phyloP scores from a whole-genome alignment of 2,329 filamentous ascomycete species.

The Venturia oleaginea region DNA sequence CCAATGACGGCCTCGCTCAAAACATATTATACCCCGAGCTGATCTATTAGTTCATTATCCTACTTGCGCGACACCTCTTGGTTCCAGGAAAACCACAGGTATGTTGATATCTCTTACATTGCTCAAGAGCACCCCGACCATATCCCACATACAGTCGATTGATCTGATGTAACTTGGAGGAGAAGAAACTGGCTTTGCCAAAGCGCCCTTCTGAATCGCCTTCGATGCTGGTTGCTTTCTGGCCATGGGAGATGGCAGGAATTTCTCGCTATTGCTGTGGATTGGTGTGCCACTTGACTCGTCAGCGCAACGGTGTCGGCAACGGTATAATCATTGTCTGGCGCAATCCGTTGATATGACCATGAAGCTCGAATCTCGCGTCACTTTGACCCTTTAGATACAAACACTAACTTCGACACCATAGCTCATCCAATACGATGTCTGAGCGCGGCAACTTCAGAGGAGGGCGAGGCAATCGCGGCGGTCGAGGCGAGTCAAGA shows the following conservation, averaged over 20 bases:
- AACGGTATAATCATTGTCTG: not conserved
- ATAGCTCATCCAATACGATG: constrained; percentile 28
- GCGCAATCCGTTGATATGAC: not conserved
- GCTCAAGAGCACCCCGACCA: not conserved
- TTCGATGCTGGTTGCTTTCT: not conserved
- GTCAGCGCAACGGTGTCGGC: not conserved
- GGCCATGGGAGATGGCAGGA: not conserved
- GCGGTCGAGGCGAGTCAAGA: constrained; percentile 27
- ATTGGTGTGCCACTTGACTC: not conserved
- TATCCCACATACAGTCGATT: not conserved
- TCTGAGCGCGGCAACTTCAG: constrained; percentile 48
- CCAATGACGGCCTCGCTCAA: not conserved
- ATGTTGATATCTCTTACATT: not conserved
- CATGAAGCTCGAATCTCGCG: not conserved
- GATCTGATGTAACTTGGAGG: not conserved
- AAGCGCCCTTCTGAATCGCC: not conserved
- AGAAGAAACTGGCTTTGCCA: not conserved
- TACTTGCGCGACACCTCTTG: not conserved
- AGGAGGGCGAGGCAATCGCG: constrained; percentile 28
- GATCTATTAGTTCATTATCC: not conserved
- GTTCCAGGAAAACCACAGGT: not conserved
- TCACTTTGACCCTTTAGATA: not conserved
- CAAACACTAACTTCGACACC: not conserved
- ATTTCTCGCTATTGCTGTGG: not conserved
- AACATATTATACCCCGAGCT: not conserved